Evolutionary conservation across 225 moss, liverwort and hornwort species (phyloP).

Genomic region (Sphagnum tenellum): DNA sequence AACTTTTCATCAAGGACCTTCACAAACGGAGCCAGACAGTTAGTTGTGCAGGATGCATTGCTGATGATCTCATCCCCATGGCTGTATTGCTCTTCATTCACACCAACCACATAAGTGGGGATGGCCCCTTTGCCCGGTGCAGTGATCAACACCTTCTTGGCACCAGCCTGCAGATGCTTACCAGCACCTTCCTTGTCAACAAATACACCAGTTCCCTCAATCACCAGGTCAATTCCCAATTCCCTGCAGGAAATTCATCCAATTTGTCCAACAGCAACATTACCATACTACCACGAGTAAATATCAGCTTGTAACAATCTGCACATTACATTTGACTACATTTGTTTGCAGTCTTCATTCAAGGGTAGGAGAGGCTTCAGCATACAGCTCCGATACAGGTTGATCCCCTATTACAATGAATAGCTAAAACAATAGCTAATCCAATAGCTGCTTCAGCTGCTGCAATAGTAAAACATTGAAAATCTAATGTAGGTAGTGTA

Average conservation of each 20-base stretch:
- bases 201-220: conserved; percentile 57
- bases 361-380: too few species aligned
- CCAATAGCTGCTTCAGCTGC: too few species aligned
- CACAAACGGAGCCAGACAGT: conserved; percentile 49
- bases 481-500: too few species aligned
- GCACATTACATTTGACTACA: too few species aligned
- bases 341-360: too few species aligned
- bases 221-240: conserved; percentile 42
- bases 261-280: too few species aligned
- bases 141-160: conserved; percentile 51
- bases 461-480: too few species aligned
- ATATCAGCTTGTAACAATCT: too few species aligned
- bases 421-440: too few species aligned
- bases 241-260: conserved; percentile 15
- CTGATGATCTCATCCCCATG: conserved; percentile 32
- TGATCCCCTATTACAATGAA: too few species aligned
- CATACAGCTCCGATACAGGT: too few species aligned
- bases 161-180: conserved; percentile 52
- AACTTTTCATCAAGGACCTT: conserved; percentile 40
- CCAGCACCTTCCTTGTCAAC: conserved; percentile 45
- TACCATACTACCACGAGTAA: too few species aligned
- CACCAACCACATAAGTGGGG: conserved; percentile 46
- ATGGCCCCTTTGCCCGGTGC: conserved; percentile 47
- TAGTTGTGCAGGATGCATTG: conserved; percentile 54
- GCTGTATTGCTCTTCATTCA: conserved; percentile 29